phyloP scores from a whole-genome alignment of 1,284 basidiomycete species.

The Moesziomyces globuligerus region DNA sequence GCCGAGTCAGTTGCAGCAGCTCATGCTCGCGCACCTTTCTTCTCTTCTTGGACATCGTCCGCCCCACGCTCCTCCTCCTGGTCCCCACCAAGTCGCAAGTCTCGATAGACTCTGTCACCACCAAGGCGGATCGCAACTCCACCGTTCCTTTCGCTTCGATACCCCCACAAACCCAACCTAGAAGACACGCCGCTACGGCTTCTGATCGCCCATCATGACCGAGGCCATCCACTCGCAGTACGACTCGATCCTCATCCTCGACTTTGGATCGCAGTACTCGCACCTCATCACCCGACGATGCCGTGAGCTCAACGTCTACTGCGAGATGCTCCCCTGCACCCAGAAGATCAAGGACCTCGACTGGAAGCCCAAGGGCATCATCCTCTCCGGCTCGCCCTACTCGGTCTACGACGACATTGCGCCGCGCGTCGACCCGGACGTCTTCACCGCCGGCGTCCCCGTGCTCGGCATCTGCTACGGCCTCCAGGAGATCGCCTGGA shows the following conservation, averaged over 20 bases:
- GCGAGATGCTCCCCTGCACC: constrained; percentile 97
- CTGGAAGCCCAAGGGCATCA: constrained; percentile 97
- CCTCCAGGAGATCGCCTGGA: constrained; percentile 96
- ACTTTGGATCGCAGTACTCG: constrained; percentile 99
- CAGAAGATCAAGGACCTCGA: constrained; percentile 86
- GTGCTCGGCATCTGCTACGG: constrained; percentile 98
- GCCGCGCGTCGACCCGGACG: constrained; percentile 92
- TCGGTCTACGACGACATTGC: constrained; percentile 94
- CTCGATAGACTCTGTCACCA: neutral
- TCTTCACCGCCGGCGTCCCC: constrained; percentile 90
- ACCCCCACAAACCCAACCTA: neutral
- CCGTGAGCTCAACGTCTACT: constrained; percentile 97
- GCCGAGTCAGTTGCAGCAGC: too few relatives aligned
- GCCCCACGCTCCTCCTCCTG: constrained; percentile 11
- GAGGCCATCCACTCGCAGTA: constrained; percentile 88
- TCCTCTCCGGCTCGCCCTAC: constrained; percentile 97
- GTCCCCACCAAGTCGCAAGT: neutral
- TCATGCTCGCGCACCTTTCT: too few relatives aligned
- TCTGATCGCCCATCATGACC: constrained; percentile 45
- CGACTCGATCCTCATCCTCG: constrained; percentile 94
- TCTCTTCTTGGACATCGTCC: constrained; percentile 47
- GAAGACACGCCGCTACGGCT: too few relatives aligned
- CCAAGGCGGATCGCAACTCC: constrained; percentile 9
- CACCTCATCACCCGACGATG: constrained; percentile 98
- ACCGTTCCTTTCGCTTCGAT: constrained; percentile 5